Conservation (phyloP, 257 asterid species). For the Solanum paucissectum region DNA sequence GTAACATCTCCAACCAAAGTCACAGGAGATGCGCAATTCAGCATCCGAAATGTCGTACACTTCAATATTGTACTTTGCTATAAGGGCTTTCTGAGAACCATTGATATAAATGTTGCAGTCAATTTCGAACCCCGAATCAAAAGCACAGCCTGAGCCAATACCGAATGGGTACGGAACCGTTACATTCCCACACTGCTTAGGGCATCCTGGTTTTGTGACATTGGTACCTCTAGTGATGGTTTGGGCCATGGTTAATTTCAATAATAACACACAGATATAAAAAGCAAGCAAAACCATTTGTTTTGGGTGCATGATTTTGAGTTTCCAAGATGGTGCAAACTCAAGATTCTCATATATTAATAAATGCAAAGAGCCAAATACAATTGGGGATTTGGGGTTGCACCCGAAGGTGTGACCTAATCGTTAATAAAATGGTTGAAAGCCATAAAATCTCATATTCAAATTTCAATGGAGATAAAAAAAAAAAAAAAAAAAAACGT, state of each 20-base stretch:
- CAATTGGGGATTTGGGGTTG: too few relatives aligned
- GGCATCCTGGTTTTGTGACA: slow-evolving; percentile 24
- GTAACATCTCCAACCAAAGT: slow-evolving; percentile 33
- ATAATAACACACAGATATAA: neutral
- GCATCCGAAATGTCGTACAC: slow-evolving; percentile 37
- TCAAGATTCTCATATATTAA: neutral
- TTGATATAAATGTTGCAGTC: slow-evolving; percentile 14
- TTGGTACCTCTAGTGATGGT: neutral
- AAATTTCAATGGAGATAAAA: too few relatives aligned
- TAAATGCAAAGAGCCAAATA: too few relatives aligned
- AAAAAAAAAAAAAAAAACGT: too few relatives aligned
- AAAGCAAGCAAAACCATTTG: neutral
- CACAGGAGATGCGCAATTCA: slow-evolving; percentile 33
- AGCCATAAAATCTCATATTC: too few relatives aligned
- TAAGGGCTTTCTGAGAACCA: neutral
- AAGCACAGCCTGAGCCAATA: slow-evolving; percentile 30
- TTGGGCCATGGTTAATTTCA: neutral
- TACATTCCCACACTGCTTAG: slow-evolving; percentile 27
- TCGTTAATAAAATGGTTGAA: too few relatives aligned
- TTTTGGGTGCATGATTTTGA: neutral
- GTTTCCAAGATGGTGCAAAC: too few relatives aligned
- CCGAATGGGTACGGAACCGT: slow-evolving; percentile 44
- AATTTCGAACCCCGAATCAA: slow-evolving; percentile 12
- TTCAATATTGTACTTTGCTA: neutral
- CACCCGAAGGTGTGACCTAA: too few relatives aligned